phyloP scores from a whole-genome alignment of 192 early-diverging fungal species.

The Linnemannia schmuckeri region DNA sequence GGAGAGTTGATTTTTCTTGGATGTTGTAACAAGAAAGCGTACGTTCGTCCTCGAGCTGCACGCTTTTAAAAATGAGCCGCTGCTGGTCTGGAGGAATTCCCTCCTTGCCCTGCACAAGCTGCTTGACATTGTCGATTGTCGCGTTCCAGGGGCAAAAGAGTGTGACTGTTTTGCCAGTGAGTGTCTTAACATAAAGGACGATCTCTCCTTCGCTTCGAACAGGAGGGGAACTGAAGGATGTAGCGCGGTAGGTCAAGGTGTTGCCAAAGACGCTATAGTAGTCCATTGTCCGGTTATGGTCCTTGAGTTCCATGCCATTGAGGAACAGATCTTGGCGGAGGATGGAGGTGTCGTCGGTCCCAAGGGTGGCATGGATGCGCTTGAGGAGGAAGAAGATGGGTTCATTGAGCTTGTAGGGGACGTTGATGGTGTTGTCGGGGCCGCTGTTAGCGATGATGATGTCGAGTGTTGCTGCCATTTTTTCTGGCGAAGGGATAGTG shows the following conservation, averaged over 20 bases:
- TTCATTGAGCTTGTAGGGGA: not conserved
- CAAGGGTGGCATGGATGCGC: not conserved
- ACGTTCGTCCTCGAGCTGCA: conserved; percentile 79
- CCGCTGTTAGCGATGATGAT: conserved; percentile 1
- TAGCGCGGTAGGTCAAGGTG: too few relatives aligned
- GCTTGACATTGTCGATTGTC: too few relatives aligned
- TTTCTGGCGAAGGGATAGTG: not conserved
- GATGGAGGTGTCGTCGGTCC: not conserved
- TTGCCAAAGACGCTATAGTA: too few relatives aligned
- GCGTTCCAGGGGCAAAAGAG: too few relatives aligned
- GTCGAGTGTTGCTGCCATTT: not conserved
- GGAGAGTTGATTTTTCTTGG: not conserved
- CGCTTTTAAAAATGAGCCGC: conserved; percentile 77
- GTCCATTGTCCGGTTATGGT: not conserved
- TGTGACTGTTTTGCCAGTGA: too few relatives aligned
- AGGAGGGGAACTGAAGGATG: too few relatives aligned
- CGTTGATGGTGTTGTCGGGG: not conserved
- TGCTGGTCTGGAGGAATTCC: conserved; percentile 81
- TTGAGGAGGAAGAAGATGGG: conserved; percentile 17
- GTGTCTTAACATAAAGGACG: too few relatives aligned
- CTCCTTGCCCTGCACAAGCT: conserved; percentile 24
- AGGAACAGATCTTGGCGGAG: not conserved
- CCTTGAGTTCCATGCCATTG: not conserved
- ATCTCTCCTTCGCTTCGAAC: too few relatives aligned
- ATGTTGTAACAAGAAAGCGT: conserved; percentile 35